Base-by-base conservation (phyloP, 2,329 filamentous ascomycete species). In the Penicillium sumatraense region DNA sequence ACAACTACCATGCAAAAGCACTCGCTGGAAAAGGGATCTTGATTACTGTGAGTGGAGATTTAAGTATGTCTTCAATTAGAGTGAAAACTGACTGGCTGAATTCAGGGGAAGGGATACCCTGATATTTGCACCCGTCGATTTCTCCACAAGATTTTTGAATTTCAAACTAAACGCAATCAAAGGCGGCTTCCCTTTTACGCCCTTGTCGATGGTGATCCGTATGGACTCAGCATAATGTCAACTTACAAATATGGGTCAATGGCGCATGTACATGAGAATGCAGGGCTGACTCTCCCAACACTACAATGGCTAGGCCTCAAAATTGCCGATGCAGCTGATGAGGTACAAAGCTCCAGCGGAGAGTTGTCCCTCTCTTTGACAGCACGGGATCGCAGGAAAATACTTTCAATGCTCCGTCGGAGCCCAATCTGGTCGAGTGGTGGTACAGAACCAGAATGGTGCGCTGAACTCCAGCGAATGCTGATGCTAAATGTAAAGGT, bases 171-270 rank as follows among this genome's bases (percentile, higher is more conserved):
- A 20, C 53, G 27, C 50, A 62, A 5, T 61, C 38, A 14, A 21
- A 71, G 7, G 72, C 44, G 26, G 5, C 57, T 77, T 13, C 76
- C 74, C 8, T 78, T 86, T 49, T 82, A 80, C 57, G 81, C 77
- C 2, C 74, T 88, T 2, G 78, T 85, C 20, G 86, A 88, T 59
- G 79, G 78, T 47, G 86, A 88, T 63, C 85, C 85, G 0, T 84
- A 88, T 62, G 86, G 86, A 2, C 76, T 88, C 55, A 79, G 79
- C 10, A 88, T 88, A 48, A 75, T 86, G 67, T 83, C 82, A 13
- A 86, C 81, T 7, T 88, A 87, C 75, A 86, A 84, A 61, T 78
- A 86, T 63, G 84, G 86, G 21, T 87, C 86, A 1, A 73, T 76
- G 51, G 77, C 78, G 8, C 78, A 85, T 24, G 74, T 80, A 5